Conservation (phyloP, 805 yeast species). For the Candida quercuum region DNA sequence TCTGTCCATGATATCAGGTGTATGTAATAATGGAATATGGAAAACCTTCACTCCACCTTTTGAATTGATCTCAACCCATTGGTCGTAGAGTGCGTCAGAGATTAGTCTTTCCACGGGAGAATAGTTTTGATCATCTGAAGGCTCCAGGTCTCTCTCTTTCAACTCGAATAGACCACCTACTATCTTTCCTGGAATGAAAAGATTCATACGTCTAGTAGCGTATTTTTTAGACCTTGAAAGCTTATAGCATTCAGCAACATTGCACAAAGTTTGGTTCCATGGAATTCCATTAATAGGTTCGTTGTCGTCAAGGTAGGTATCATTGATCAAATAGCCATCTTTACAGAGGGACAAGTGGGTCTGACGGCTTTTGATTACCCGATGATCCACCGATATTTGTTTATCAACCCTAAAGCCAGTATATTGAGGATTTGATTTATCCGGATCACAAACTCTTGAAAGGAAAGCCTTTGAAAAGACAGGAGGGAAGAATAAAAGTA, state of each 20-base stretch:
- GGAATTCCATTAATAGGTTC: slow-evolving; percentile 6
- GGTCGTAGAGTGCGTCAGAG: slow-evolving; percentile 8
- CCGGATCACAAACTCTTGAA: slow-evolving; percentile 12
- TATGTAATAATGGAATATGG: slow-evolving; percentile 14
- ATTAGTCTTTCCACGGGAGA: slow-evolving; percentile 10
- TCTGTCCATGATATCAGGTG: slow-evolving; percentile 8
- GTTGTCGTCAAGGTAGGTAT: background rate
- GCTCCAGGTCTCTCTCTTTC: slow-evolving; percentile 16
- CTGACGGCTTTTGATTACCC: slow-evolving; percentile 2
- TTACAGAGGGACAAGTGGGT: slow-evolving; percentile 11
- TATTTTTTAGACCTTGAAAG: slow-evolving; percentile 42
- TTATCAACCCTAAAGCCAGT: slow-evolving; percentile 14
- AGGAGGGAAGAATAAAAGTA: background rate
- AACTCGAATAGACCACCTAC: slow-evolving; percentile 49
- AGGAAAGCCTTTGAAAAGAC: background rate
- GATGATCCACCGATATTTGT: slow-evolving; percentile 5
- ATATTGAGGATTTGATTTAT: slow-evolving; percentile 2
- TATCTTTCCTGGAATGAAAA: slow-evolving; percentile 40
- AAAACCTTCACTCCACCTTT: slow-evolving; percentile 4
- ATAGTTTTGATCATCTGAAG: slow-evolving; percentile 4
- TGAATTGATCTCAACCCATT: slow-evolving; percentile 12
- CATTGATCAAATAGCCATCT: slow-evolving; percentile 6
- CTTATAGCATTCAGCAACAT: slow-evolving; percentile 32
- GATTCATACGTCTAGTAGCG: slow-evolving; percentile 32
- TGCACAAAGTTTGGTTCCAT: slow-evolving; percentile 14